Evolutionary conservation across 2,329 filamentous ascomycete species (phyloP).

Genomic region (Claviceps africana): DNA sequence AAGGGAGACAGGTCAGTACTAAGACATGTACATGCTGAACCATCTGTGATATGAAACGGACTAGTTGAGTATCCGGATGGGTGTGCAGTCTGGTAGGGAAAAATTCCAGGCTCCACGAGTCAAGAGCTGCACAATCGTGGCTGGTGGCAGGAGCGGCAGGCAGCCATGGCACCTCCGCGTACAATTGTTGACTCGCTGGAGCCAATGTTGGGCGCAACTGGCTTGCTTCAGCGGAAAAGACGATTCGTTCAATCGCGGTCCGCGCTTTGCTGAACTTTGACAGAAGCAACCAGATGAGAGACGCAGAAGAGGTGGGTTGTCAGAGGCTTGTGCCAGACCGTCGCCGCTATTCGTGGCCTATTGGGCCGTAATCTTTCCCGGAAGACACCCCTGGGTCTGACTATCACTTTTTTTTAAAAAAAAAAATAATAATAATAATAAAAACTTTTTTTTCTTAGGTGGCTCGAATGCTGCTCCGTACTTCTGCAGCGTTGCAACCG

Average conservation of each 20-base stretch:
- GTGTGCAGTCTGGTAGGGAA: slow-evolving; percentile 1
- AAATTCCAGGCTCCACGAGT: slow-evolving; percentile 3
- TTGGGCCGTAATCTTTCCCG: background rate
- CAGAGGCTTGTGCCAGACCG: background rate
- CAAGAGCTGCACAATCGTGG: slow-evolving; percentile 2
- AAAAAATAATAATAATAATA: no score
- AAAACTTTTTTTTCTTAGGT: background rate
- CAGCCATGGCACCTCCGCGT: background rate
- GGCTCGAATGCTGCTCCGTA: background rate
- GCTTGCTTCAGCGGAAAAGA: no score
- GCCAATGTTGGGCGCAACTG: background rate
- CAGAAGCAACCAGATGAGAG: background rate
- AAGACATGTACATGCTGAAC: background rate
- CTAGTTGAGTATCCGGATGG: slow-evolving; percentile 1
- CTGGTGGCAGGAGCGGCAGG: background rate
- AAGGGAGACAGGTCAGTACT: no score
- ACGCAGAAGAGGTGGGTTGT: background rate
- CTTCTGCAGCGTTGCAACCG: background rate
- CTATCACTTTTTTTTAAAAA: background rate
- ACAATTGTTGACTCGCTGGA: background rate
- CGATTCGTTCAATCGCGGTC: background rate
- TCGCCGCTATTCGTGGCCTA: background rate
- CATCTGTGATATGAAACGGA: background rate
- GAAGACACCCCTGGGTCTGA: background rate
- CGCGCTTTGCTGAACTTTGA: background rate